phyloP scores from a whole-genome alignment of 257 asterid species.

The Eucommia ulmoides region DNA sequence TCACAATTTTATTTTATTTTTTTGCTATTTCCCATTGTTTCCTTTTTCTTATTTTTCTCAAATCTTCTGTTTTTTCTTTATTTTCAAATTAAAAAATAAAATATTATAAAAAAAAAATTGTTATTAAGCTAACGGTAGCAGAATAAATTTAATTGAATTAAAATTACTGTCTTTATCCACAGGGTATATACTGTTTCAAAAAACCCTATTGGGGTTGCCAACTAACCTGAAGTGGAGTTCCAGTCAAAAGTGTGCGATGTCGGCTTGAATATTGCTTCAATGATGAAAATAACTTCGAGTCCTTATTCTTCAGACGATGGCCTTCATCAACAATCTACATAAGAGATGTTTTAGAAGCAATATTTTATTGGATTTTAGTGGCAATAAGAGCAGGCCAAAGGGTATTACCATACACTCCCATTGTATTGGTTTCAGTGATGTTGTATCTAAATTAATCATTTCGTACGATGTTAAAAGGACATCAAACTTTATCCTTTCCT shows the following conservation, averaged over 20 bases:
- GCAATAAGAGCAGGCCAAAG: constrained; percentile 2
- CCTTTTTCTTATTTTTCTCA: too few relatives aligned
- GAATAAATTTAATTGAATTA: too few relatives aligned
- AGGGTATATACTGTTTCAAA: too few relatives aligned
- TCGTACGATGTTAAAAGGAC: constrained; percentile 95
- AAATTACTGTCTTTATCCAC: too few relatives aligned
- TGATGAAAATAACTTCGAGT: constrained; percentile 73
- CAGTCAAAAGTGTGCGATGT: constrained; percentile 92
- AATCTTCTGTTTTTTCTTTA: too few relatives aligned
- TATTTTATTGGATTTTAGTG: constrained; percentile 2
- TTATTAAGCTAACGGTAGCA: too few relatives aligned
- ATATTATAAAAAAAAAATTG: too few relatives aligned
- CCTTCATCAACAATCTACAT: constrained; percentile 97
- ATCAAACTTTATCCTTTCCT: constrained; percentile 90
- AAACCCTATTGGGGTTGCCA: too few relatives aligned
- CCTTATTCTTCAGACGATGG: constrained; percentile 95
- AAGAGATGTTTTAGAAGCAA: constrained; percentile 16
- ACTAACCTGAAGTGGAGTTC: constrained; percentile 97
- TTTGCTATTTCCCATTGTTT: too few relatives aligned
- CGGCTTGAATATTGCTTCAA: constrained; percentile 71
- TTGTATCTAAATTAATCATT: constrained; percentile 82
- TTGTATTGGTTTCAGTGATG: constrained; percentile 73
- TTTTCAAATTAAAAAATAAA: too few relatives aligned
- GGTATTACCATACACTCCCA: constrained; percentile 94
- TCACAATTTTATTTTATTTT: too few relatives aligned